These are phyloP conservation scores for Fermentozyma sake DNA, from an alignment of 1,139 yeast species.

Conservation along the genomic window DNA sequence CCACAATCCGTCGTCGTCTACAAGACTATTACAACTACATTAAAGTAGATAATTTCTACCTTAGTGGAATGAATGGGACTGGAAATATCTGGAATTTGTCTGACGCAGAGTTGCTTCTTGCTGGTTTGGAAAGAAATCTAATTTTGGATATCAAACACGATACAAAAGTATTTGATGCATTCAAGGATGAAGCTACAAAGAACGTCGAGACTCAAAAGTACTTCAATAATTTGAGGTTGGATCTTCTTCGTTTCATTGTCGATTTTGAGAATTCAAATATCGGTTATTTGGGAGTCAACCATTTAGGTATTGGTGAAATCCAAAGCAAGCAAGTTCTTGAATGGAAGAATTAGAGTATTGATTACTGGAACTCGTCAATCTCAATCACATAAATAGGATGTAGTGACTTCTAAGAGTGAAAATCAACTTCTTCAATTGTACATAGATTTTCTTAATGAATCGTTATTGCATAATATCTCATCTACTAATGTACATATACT, in stretches of 20 bases:
- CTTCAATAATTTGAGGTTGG: constrained; percentile 20
- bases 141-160: constrained; percentile 23
- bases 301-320: constrained; percentile 3
- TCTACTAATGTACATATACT: too few species aligned
- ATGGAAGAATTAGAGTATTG: constrained; percentile 6
- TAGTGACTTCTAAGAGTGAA: too few species aligned
- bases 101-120: constrained; percentile 38
- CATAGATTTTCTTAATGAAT: too few species aligned
- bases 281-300: constrained; percentile 31
- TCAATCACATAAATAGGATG: too few species aligned
- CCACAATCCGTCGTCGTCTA: constrained; percentile 33
- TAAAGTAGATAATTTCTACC: constrained; percentile 47
- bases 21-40: constrained; percentile 41
- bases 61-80: constrained; percentile 35
- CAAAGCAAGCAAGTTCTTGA: constrained; percentile 3
- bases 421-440: too few species aligned
- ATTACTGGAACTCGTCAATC: too few species aligned
- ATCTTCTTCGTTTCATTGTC: constrained; percentile 26
- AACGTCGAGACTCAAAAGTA: constrained; percentile 10
- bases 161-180: constrained; percentile 11
- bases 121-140: constrained; percentile 50
- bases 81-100: constrained; percentile 48
- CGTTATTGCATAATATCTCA: too few species aligned
- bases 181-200: constrained; percentile 11
- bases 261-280: constrained; percentile 31